Evolutionary conservation across 495 filamentous ascomycete genomes (phyloP), one percentile per base, ranked within the genome.

Genomic region (Terfezia claveryi): DNA sequence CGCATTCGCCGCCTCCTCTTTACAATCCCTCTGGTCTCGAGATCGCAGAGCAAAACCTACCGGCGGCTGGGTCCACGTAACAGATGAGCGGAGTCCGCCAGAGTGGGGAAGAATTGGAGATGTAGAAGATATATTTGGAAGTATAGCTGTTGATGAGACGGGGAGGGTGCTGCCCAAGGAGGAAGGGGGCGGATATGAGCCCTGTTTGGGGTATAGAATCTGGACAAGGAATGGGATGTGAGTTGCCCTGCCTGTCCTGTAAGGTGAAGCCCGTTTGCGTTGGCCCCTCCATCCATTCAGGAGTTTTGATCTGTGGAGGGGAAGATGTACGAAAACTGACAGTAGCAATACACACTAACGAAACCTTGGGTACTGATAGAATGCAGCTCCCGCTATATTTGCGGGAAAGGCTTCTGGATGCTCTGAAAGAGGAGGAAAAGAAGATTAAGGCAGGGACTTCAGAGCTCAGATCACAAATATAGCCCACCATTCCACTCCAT

Each of bases 81-180:
- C 81, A 51, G 91, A 95, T 63, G 62, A 64, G 60, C 72, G 91
- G 57, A 81, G 83, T 53, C 84, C 87, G 16, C 88, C 88, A 8
- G 87, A 94, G 59, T 98, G 76, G 71, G 91, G 91, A 0, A 68
- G 91, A 52, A 93, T 94, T 62, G 83, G 89, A 50, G 84, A 82
- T 76, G 80, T 82, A 0, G 88, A 93, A 68, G 86, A 96, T 70
- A 96, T 96, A 55, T 80, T 96, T 62, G 89, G 89, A 37, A 94
- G 88, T 62, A 72, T 94, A 51, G 81, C 91, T 64, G 84, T 94
- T 10, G 81, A 93, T 71, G 76, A 74, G 4, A 58, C 74, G 17
- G 89, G 89, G 1, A 69, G 76, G n/a, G 84, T 94, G 62, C 27
- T 32, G 27, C 27, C 27, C 27, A 32, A 32, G 27, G 27, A 32